Evolutionary conservation across 306 rosid genomes (phyloP), one percentile per base, ranked within the genome.

Genomic region (Argentina anserina): DNA sequence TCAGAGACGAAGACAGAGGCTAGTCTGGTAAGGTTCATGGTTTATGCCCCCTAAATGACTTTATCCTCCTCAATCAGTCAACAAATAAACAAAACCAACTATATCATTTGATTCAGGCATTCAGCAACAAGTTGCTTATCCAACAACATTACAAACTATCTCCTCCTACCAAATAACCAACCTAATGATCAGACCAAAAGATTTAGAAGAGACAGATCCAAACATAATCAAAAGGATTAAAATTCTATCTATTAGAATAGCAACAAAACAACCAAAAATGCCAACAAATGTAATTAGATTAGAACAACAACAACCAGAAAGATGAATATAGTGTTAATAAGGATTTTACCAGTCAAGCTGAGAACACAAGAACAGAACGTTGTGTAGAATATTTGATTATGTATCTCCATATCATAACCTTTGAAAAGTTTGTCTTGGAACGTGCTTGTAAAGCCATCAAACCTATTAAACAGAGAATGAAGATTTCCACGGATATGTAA

Each of bases 331-430:
- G 50, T 5, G 29, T 61, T 75, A 55, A 60, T 36, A 81, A 58
- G 69, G 49, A 77, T 71, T 82, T 82, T 78, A 91, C 99, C 99
- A 70, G 88, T 88, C 76, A 94, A 73, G 85, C 99, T 91, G 74
- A 94, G 91, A 81, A 91, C 49, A 83, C 95, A 94, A 73, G 99
- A 94, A 79, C 97, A 91, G 42, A 88, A 64, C 13, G 99, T 87
- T 46, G 97, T 91, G 75, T 94, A 94, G 80, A 94, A 91, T 81
- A 94, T 94, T 89, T 94, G 99, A 83, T 94, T 94, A 75, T 94
- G 96, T 81, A 94, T 94, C 83, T 94, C 96, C 99, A 94, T 94
- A 82, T 94, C 86, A 80, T 94, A 94, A 80, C 99, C 99, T 81
- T 76, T 94, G 79, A 94, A 94, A 53, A 94, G 85, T 80, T 91